phyloP scores from a whole-genome alignment of 345 rosid genomes.

The Linum lewisii region DNA sequence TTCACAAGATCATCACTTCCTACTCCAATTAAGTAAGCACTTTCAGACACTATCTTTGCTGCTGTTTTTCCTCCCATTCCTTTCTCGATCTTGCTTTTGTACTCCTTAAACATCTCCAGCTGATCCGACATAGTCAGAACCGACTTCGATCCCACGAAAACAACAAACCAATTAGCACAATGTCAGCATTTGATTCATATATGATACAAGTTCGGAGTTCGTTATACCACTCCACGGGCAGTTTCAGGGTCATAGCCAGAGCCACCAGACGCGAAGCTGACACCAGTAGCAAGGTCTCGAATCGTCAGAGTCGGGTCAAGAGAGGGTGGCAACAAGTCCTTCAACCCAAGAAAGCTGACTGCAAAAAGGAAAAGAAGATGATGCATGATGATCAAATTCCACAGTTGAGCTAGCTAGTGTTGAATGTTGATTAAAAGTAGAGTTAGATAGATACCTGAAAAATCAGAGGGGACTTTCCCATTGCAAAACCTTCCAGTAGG shows the following conservation, averaged over 20 bases:
- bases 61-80: conserved; percentile 17
- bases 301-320: conserved; percentile 24
- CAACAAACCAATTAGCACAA: neutral
- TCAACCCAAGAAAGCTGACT: conserved; percentile 34
- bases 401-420: too few relatives aligned
- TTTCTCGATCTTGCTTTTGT: conserved; percentile 11
- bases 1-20: conserved; percentile 24
- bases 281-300: conserved; percentile 39
- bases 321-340: conserved; percentile 31
- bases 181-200: too few relatives aligned
- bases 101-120: conserved; percentile 12
- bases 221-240: conserved; percentile 23
- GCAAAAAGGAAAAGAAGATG: neutral
- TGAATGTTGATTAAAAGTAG: too few relatives aligned
- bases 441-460: conserved; percentile 18
- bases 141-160: neutral
- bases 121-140: conserved; percentile 7
- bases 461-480: conserved; percentile 38
- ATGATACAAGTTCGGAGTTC: too few relatives aligned
- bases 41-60: conserved; percentile 6
- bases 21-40: conserved; percentile 5
- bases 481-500: conserved; percentile 47
- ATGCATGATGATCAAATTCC: neutral
- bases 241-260: conserved; percentile 35
- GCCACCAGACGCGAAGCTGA: conserved; percentile 38